Evolutionary conservation across 2,329 filamentous ascomycete species (phyloP), one percentile per base, ranked within the genome.

Genomic region (Fonsecaea pedrosoi): DNA sequence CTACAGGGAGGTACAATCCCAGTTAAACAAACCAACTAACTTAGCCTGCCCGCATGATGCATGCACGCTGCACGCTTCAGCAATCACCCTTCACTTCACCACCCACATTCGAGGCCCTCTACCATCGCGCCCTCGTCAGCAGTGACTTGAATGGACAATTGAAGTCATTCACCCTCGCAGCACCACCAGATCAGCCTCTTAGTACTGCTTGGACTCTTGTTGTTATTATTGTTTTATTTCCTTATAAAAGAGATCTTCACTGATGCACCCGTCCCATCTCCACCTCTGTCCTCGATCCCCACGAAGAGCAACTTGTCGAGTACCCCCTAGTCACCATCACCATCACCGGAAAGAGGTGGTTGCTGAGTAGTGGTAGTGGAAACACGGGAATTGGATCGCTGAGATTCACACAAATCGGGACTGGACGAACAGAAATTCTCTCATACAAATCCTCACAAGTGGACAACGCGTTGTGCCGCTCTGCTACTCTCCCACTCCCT

Each of bases 401-500:
- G 45, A 50, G 45, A 5, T 50, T 50, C 45, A 50, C 45, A 50
- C 45, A 50, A 50, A 50, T 50, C 45, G 45, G 45, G 45, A 50
- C 18, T 50, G 45, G 45, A 50, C 18, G 45, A 50, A 50, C 21
- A 50, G 45, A 50, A 50, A 50, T 50, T 50, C 45, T 50, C 45
- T 50, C 45, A 50, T 50, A 50, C 45, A 50, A 50, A 50, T 50
- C 45, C 18, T 50, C 18, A 6, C 45, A 6, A 9, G 21, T 21
- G 21, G 18, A n/a, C 18, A 25, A 38, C 18, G 8, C 18, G n/a
- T 3, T 10, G 9, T 25, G 10, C 18, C 45, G 10, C 45, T 25
- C 45, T 25, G 18, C 45, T 50, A 1, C 13, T 21, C 45, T 50
- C 18, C 18, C 45, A 50, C 45, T 25, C 15, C 13, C 40, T 42